Base-by-base conservation (phyloP, 352 stramenopile species). In the Pythium insidiosum region DNA sequence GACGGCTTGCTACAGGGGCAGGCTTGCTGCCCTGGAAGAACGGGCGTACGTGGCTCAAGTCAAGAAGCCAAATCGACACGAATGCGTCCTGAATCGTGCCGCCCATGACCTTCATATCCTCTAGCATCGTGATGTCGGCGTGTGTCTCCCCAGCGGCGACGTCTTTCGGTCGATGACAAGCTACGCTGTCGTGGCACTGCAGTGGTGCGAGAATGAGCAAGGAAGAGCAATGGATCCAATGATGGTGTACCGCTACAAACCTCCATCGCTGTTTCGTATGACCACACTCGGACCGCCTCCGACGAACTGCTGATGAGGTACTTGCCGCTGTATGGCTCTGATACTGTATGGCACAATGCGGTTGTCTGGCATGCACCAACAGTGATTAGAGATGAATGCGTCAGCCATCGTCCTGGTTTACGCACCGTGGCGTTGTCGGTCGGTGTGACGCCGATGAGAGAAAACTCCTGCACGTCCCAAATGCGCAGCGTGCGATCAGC, bases 401-500 rank as follows among this genome's bases (percentile, higher is more conserved):
- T 22, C 36, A 16, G 18, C 9, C 18, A 30, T 20, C 3, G 13
- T 25, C 12, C 44, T 5, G 6, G 24, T 19, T 1, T 5, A 64
- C 67, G 20, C 68, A 89, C 77, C 44, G 61, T 71, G 2, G 78
- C 58, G 13, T 77, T 91, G 40, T 93, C 78, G 1, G 76, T 84
- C 11, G 81, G 76, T 2, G 81, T 91, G 37, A 88, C 68, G 9
- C 78, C 78, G 20, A 91, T 86, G 13, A 89, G 60, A 22, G 73
- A 62, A 45, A 93, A 88, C 23, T 84, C 68, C 47, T 93, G 76
- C n/a, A 93, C 69, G 29, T 93, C 78, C 78, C 78, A 93, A 44
- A 91, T 87, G n/a, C 78, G 68, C 29, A 91, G 51, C 5, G 76
- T 91, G 50, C 74, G 78, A 43, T 93, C 81, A 11, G 68, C 58